Evolutionary conservation across 108 stramenopile species (phyloP).

Genomic region (Cyclotella kingstonii): DNA sequence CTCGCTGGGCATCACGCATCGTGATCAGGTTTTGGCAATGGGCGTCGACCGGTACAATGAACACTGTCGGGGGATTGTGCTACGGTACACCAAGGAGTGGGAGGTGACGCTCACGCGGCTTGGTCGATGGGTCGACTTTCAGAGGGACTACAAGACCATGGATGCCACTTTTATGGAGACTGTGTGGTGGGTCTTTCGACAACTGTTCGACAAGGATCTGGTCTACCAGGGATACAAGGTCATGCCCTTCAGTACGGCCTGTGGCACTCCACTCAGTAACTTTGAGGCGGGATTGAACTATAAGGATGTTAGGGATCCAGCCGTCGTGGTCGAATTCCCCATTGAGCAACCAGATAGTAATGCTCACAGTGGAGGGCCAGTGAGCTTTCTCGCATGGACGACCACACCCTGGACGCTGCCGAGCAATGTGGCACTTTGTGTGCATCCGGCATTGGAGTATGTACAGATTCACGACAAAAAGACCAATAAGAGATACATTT

Average conservation of each 20-base stretch:
- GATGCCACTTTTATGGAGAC: slow-evolving; percentile 98
- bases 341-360: too few species aligned
- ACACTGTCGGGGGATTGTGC: slow-evolving; percentile 95
- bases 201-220: slow-evolving; percentile 91
- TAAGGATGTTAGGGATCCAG: slow-evolving; percentile 97
- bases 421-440: slow-evolving; percentile 94
- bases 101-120: slow-evolving; percentile 91
- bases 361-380: slow-evolving; percentile 75
- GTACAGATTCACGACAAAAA: slow-evolving; percentile 91
- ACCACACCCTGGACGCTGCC: slow-evolving; percentile 99
- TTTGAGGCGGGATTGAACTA: slow-evolving; percentile 99
- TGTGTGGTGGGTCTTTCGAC: slow-evolving; percentile 99
- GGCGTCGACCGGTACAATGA: slow-evolving; percentile 98
- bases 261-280: slow-evolving; percentile 96
- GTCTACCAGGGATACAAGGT: slow-evolving; percentile 99
- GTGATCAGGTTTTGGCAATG: slow-evolving; percentile 95
- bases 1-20: slow-evolving; percentile 90
- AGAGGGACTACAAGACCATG: slow-evolving; percentile 99
- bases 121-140: slow-evolving; percentile 99
- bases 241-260: slow-evolving; percentile 98
- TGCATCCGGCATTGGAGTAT: slow-evolving; percentile 91
- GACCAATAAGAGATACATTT: slow-evolving; percentile 74
- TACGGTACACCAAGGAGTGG: slow-evolving; percentile 97
- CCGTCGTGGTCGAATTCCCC: slow-evolving; percentile 97
- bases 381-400: slow-evolving; percentile 93